These are phyloP conservation scores for Croton setiger DNA, from an alignment of 441 rosid species.

Conservation along the genomic window DNA sequence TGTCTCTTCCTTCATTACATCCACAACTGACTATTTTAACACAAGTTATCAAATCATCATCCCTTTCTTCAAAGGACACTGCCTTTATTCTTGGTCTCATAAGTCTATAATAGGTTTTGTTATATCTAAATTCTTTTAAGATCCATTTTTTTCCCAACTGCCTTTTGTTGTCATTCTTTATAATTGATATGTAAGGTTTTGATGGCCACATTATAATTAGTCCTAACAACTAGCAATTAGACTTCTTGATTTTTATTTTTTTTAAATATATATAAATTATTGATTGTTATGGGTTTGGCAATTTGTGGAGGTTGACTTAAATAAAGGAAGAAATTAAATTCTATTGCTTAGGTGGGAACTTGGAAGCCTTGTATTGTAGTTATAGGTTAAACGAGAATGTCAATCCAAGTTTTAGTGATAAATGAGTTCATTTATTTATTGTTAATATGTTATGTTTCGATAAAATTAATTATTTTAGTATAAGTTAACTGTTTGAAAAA, in stretches of 20 bases:
- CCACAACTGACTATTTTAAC: conserved; percentile 2
- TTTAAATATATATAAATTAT: not conserved
- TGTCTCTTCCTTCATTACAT: conserved; percentile 22
- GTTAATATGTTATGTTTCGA: not conserved
- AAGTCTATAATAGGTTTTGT: conserved; percentile 6
- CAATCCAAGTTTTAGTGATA: not conserved
- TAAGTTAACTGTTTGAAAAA: no score
- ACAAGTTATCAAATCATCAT: not conserved
- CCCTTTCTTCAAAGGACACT: not conserved
- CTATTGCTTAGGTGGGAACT: not conserved
- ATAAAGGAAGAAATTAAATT: not conserved
- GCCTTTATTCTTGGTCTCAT: conserved; percentile 1
- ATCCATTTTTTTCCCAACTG: not conserved
- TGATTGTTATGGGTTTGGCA: not conserved
- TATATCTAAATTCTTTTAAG: conserved; percentile 13
- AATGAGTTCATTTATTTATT: not conserved
- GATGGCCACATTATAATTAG: not conserved
- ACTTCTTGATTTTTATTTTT: no score
- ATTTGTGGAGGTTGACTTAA: not conserved
- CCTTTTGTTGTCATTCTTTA: conserved; percentile 26
- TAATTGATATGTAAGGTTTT: not conserved
- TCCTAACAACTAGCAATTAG: conserved; percentile 3
- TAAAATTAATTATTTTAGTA: no score
- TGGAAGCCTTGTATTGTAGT: not conserved
- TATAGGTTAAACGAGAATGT: not conserved